phyloP scores from a whole-genome alignment of 306 rosid species.

The Vigna mungo region DNA sequence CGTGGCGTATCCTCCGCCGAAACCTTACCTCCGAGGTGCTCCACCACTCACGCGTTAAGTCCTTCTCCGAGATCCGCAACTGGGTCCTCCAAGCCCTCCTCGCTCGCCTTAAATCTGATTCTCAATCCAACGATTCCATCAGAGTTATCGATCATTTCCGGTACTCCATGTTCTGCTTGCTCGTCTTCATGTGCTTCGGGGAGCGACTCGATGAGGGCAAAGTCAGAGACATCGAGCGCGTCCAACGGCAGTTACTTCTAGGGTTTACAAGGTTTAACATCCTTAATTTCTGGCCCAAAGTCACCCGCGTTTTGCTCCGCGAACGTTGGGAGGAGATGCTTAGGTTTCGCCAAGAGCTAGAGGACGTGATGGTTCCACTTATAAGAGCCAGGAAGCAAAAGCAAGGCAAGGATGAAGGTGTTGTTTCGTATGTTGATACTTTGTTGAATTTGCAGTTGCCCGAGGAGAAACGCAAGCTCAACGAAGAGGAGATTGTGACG shows the following conservation, averaged over 20 bases:
- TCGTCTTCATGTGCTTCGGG: slow-evolving; percentile 58
- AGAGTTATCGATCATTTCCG: slow-evolving; percentile 36
- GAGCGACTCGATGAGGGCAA: slow-evolving; percentile 31
- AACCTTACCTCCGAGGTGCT: slow-evolving; percentile 54
- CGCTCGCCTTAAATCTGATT: slow-evolving; percentile 20
- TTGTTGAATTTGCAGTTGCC: slow-evolving; percentile 47
- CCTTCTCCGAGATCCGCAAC: slow-evolving; percentile 40
- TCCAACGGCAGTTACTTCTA: not conserved
- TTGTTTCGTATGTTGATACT: slow-evolving; percentile 48
- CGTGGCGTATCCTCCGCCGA: slow-evolving; percentile 57
- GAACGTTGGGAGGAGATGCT: slow-evolving; percentile 33
- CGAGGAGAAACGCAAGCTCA: slow-evolving; percentile 46
- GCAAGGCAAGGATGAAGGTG: not conserved
- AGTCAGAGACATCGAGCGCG: slow-evolving; percentile 42
- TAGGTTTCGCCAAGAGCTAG: not conserved
- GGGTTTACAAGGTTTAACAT: not conserved
- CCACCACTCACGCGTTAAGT: slow-evolving; percentile 40
- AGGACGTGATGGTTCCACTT: slow-evolving; percentile 17
- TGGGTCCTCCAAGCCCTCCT: slow-evolving; percentile 48
- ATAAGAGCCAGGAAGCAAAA: slow-evolving; percentile 2
- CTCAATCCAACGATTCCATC: not conserved
- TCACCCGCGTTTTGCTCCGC: slow-evolving; percentile 10
- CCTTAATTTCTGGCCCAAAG: slow-evolving; percentile 19
- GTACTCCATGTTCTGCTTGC: slow-evolving; percentile 48
- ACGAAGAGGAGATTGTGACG: slow-evolving; percentile 25